Evolutionary conservation across 1,139 yeast species (phyloP).

Genomic region (Saccharomyces hybrid): DNA sequence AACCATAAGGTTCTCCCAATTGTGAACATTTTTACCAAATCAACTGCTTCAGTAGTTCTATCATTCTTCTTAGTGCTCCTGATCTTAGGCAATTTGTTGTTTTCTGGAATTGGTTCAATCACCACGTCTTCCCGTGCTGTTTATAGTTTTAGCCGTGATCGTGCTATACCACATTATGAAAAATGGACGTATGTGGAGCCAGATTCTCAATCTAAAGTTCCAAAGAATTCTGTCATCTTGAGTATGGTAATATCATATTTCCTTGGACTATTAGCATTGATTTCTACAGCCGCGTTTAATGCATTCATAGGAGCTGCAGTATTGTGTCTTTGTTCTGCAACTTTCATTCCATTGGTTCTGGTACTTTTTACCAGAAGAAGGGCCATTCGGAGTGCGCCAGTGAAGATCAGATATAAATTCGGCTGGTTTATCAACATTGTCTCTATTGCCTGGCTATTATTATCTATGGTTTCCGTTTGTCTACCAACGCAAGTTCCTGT

Average conservation of each 20-base stretch:
- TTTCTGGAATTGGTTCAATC: slow-evolving; percentile 72
- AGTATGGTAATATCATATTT: slow-evolving; percentile 60
- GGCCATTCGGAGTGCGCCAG: slow-evolving; percentile 63
- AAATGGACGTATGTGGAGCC: slow-evolving; percentile 61
- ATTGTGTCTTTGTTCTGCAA: slow-evolving; percentile 65
- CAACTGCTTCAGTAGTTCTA: slow-evolving; percentile 60
- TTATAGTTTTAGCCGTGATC: slow-evolving; percentile 84
- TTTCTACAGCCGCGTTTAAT: slow-evolving; percentile 71
- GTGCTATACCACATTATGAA: slow-evolving; percentile 66
- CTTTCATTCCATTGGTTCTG: slow-evolving; percentile 65
- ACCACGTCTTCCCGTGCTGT: slow-evolving; percentile 85
- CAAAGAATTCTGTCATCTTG: slow-evolving; percentile 62
- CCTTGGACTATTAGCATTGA: slow-evolving; percentile 56
- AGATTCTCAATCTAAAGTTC: slow-evolving; percentile 49
- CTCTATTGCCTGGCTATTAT: slow-evolving; percentile 53
- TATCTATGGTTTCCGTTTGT: slow-evolving; percentile 58
- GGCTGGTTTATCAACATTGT: slow-evolving; percentile 60
- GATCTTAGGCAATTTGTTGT: slow-evolving; percentile 62
- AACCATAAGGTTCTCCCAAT: slow-evolving; percentile 58
- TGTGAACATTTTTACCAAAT: slow-evolving; percentile 52
- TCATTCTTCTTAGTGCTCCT: slow-evolving; percentile 60
- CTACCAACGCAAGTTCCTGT: slow-evolving; percentile 70
- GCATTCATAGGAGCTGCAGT: slow-evolving; percentile 85
- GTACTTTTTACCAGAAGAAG: slow-evolving; percentile 54
- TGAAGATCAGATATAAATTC: slow-evolving; percentile 49